Evolutionary conservation across 768 basidiomycete species (phyloP), one percentile per base, ranked within the genome.

Genomic region (Gloeopeniophorella convolvens): DNA sequence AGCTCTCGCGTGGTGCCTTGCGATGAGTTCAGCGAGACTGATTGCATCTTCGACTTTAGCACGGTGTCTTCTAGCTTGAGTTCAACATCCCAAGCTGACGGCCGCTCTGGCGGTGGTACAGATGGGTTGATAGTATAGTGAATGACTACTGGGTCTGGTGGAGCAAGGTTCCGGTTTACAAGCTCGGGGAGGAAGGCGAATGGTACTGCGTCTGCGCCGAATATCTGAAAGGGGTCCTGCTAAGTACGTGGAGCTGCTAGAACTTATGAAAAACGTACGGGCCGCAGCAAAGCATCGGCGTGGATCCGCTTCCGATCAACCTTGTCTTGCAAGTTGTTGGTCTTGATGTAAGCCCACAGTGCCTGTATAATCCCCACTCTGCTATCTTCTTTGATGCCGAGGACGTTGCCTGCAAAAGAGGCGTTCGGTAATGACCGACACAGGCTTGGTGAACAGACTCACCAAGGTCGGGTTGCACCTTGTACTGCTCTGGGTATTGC

Each of bases 311-410:
- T 76, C 48, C 88, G 72, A 65, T 91, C 88, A 0, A 78, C 77
- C 58, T 89, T 90, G 65, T 91, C 89, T 65, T 91, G 89, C 15
- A 94, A 68, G 21, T 80, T 78, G 57, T 91, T 74, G 12, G 83
- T 70, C 63, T 93, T 95, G 69, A 96, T 86, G 59, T 94, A 92
- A 60, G 86, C 89, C 94, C 94, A 98, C 10, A 96, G 64, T 0
- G 87, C 78, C 48, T 89, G 83, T 15, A 95, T 76, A 15, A 89
- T 78, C 5, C 85, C 89, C 20, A 84, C 71, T 24, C 89, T 78
- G 30, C 87, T 90, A 24, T 89, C 91, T 62, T 96, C 88, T 58
- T 86, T 85, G 63, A 93, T 75, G 16, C 82, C 84, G 32, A 97
- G 72, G 11, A 92, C 65, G 37, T 71, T 73, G 1, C 73, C 85